phyloP scores from a whole-genome alignment of 768 basidiomycete species.

The Rhodotorula sphaerocarpa region DNA sequence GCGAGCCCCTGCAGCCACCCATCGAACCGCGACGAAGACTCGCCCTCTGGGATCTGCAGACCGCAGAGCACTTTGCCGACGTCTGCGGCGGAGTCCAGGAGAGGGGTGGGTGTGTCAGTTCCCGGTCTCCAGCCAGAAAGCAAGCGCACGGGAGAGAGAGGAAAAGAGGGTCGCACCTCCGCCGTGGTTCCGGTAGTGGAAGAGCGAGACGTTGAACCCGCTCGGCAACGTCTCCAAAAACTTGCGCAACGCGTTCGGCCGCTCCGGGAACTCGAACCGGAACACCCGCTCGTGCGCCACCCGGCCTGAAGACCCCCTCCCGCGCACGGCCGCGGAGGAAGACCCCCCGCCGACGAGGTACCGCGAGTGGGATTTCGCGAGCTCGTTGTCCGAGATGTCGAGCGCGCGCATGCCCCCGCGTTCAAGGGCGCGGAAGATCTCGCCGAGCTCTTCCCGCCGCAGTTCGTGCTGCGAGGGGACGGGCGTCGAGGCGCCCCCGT shows the following conservation, averaged over 20 bases:
- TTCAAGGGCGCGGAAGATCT: constrained; percentile 59
- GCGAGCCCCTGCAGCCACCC: constrained; percentile 67
- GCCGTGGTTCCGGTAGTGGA: constrained; percentile 97
- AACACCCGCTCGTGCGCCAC: constrained; percentile 82
- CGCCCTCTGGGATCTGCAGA: constrained; percentile 73
- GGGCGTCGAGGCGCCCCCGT: constrained; percentile 23
- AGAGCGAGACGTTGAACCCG: constrained; percentile 90
- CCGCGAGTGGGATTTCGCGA: constrained; percentile 86
- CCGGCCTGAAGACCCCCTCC: no score
- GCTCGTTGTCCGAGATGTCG: constrained; percentile 89
- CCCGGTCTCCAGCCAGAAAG: background rate
- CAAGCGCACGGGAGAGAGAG: background rate
- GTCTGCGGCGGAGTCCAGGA: background rate
- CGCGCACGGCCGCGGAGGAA: no score
- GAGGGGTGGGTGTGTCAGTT: background rate
- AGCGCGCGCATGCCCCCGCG: constrained; percentile 66
- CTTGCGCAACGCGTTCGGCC: constrained; percentile 80
- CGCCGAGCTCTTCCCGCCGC: constrained; percentile 43
- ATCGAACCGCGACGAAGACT: constrained; percentile 57
- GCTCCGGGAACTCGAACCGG: constrained; percentile 93
- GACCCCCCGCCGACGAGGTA: constrained; percentile 98
- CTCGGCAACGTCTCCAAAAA: constrained; percentile 74
- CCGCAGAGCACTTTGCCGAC: constrained; percentile 67
- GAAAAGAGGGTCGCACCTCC: constrained; percentile 55
- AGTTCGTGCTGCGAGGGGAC: constrained; percentile 41